Base-by-base conservation (phyloP, 805 yeast species). In the Candida arabinofermentans region DNA sequence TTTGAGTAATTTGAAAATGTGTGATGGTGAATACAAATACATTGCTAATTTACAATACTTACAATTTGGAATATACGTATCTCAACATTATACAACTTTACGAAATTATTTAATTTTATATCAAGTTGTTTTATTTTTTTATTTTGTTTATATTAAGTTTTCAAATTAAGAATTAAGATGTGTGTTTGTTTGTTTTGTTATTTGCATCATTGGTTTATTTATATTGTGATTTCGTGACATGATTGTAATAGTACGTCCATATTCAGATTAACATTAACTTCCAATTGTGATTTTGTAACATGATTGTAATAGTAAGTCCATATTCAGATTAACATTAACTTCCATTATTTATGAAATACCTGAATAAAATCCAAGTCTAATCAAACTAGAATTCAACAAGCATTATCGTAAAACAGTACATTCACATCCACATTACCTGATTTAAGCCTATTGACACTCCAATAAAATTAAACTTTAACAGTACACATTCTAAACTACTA, bases 21-120 rank as follows among this genome's bases (percentile, higher is more conserved):
- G 19, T 5, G 8, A 8, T 3, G 16, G 38, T 22, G 16, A 16
- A 2, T 27, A 12, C 22, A n/a, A 5, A 5, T 14, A 23, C 18
- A 12, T 41, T 14, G 30, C 13, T 22, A 41, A 45, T 23, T 10
- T 34, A 5, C 48, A 45, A 26, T 45, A 31, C 29, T 26, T 41
- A 17, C 48, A 34, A 31, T 30, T 35, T 13, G 45, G 43, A 21
- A 24, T 41, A 26, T 10, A 38, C 29, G 22, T 24, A 14, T 38
- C 42, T 22, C 23, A 30, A 27, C n/a, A 19, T 29, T 27, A 35
- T 30, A 10, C 22, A 14, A 9, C n/a, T 16, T 14, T 36, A 7
- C 36, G 38, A 32, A 27, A 16, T 19, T 40, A 29, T 14, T 17
- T 37, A n/a, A 8, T 43, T 1, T 7, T 27, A 4, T 39, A 34